Conservation (phyloP, 306 rosid species). For the Cicer chorassanicum region DNA sequence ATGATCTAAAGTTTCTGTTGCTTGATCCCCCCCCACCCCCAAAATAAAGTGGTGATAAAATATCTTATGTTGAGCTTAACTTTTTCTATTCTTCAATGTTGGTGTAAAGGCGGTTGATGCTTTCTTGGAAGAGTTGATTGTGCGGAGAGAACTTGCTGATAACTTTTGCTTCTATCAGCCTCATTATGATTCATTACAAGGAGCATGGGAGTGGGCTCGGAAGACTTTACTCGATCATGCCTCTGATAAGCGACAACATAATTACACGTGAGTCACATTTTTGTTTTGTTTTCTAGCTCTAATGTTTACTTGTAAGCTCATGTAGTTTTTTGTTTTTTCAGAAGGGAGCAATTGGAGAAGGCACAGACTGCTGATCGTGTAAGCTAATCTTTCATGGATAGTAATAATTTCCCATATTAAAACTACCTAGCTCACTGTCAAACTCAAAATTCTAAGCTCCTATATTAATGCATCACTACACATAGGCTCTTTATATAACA, state of each 20-base stretch:
- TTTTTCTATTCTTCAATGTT: conserved; percentile 36
- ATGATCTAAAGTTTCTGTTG: not conserved
- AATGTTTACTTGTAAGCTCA: conserved; percentile 37
- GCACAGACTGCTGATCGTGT: conserved; percentile 90
- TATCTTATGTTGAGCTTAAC: conserved; percentile 14
- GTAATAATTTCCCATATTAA: conserved; percentile 9
- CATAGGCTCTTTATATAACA: conserved; percentile 1
- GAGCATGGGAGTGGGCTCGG: conserved; percentile 99
- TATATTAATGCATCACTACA: conserved; percentile 21
- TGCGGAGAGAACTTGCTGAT: conserved; percentile 91
- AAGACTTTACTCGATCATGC: conserved; percentile 88
- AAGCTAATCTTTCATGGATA: conserved; percentile 43
- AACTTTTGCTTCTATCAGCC: conserved; percentile 92
- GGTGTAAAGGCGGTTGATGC: conserved; percentile 73
- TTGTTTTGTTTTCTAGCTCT: conserved; percentile 12
- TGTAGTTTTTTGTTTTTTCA: conserved; percentile 47
- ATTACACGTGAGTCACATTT: conserved; percentile 68
- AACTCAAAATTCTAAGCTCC: conserved; percentile 12
- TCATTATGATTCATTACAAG: conserved; percentile 79
- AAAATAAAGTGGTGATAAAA: not conserved
- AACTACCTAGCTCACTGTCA: not conserved
- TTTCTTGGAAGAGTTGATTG: conserved; percentile 87
- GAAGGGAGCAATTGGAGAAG: conserved; percentile 89
- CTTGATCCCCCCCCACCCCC: conserved; percentile 1
- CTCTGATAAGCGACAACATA: conserved; percentile 70